Conservation (phyloP, 2,329 filamentous ascomycete genomes). For the Diaporthe helianthi region DNA sequence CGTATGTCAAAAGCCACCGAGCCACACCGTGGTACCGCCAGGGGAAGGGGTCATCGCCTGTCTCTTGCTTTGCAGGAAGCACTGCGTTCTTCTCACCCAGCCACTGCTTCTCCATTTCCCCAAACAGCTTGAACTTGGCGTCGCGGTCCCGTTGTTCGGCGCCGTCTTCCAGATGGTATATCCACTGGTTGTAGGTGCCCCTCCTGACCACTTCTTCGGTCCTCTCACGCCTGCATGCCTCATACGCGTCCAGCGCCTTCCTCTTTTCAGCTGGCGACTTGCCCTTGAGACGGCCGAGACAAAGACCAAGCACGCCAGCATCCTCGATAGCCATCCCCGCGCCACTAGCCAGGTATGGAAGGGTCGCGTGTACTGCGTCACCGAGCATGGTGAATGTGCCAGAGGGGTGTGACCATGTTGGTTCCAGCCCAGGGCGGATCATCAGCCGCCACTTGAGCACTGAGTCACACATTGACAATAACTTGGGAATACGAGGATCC, state of each 20-base stretch:
- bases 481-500: slow-evolving; percentile 64
- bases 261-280: slow-evolving; percentile 46
- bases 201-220: slow-evolving; percentile 66
- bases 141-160: slow-evolving; percentile 62
- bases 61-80: slow-evolving; percentile 40
- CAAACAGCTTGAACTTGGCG: slow-evolving; percentile 42
- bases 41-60: slow-evolving; percentile 50
- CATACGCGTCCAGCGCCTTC: slow-evolving; percentile 55
- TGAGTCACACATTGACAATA: slow-evolving; percentile 62
- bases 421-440: slow-evolving; percentile 59
- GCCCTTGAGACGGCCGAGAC: slow-evolving; percentile 54
- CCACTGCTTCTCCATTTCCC: slow-evolving; percentile 43
- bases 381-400: slow-evolving; percentile 66
- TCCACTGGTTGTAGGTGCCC: slow-evolving; percentile 66
- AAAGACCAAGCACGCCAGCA: slow-evolving; percentile 62
- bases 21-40: slow-evolving; percentile 50
- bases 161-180: slow-evolving; percentile 68
- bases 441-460: slow-evolving; percentile 68
- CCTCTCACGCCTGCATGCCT: slow-evolving; percentile 62
- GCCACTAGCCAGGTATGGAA: slow-evolving; percentile 65
- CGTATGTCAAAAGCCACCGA: slow-evolving; percentile 49
- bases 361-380: slow-evolving; percentile 69
- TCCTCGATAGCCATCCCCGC: slow-evolving; percentile 69
- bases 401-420: slow-evolving; percentile 61
- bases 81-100: slow-evolving; percentile 37